Evolutionary conservation across 1,139 yeast species (phyloP).

Genomic region (Saccharomyces hybrid): DNA sequence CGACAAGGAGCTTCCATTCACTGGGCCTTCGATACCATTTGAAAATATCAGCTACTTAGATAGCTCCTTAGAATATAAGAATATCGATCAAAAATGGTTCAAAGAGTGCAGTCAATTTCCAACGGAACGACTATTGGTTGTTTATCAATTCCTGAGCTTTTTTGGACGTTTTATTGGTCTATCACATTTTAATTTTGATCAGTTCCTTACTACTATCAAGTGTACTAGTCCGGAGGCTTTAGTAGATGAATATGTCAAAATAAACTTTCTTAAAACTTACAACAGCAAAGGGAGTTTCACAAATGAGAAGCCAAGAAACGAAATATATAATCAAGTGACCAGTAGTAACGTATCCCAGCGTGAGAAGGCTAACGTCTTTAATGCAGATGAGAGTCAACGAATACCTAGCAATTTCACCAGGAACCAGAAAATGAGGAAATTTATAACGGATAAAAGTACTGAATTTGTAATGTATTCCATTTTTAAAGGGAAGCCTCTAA

Average conservation of each 20-base stretch:
- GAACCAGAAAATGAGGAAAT: conserved; percentile 14
- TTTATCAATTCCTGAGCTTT: conserved; percentile 26
- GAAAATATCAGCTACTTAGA: background rate
- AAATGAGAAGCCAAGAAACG: background rate
- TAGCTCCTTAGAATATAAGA: background rate
- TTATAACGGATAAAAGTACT: conserved; percentile 13
- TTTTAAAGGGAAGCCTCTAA: conserved; percentile 23
- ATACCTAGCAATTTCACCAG: conserved; percentile 5
- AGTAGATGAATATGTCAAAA: conserved; percentile 26
- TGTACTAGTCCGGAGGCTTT: conserved; percentile 25
- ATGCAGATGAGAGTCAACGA: background rate
- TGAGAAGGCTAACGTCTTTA: background rate
- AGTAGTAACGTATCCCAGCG: background rate
- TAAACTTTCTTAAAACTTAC: conserved; percentile 20
- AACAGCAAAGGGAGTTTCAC: conserved; percentile 33
- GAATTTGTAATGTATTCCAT: conserved; percentile 15
- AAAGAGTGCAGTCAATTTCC: background rate
- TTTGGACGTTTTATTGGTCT: conserved; percentile 21
- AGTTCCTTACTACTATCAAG: conserved; percentile 24
- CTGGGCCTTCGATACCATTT: background rate
- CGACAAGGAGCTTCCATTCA: background rate
- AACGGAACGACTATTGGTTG: conserved; percentile 4
- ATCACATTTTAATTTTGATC: conserved; percentile 25
- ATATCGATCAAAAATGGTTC: background rate
- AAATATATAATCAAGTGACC: background rate